Percentiles rank a stretch among this genome's conserved stretches.
phyloP scores from a whole-genome alignment of 495 filamentous ascomycete genomes.

The Podospora pseudopauciseta region DNA sequence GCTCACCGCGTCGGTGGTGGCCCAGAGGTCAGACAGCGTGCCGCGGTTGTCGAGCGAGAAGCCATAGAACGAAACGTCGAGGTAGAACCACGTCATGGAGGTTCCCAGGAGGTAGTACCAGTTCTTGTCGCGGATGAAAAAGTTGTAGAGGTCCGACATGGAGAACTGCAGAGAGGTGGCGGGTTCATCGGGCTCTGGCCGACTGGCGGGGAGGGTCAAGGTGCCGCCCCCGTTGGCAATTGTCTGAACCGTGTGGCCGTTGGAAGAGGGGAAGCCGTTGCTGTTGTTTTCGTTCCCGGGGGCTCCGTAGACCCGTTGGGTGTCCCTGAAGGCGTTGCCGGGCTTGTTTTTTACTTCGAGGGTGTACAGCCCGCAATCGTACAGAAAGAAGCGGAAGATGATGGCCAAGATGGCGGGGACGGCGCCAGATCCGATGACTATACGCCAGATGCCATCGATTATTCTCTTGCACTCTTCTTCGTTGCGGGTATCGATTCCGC shows the following conservation, averaged over 20 bases:
- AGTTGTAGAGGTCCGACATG: constrained; percentile 27
- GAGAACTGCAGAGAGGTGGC: constrained; percentile 28
- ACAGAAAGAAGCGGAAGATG: constrained; percentile 75
- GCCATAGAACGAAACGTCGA: constrained; percentile 40
- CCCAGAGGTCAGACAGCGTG: constrained; percentile 36
- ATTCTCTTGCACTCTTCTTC: constrained; percentile 59
- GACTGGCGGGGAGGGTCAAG: constrained; percentile 12
- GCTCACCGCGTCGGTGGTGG: constrained; percentile 12
- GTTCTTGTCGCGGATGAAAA: constrained; percentile 35
- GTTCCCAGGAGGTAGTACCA: constrained; percentile 39
- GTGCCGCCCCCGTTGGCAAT: background rate
- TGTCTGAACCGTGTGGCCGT: background rate
- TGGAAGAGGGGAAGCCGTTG: constrained; percentile 60
- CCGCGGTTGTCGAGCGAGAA: constrained; percentile 37
- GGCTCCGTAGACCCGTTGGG: constrained; percentile 52
- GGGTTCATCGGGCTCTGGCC: constrained; percentile 17
- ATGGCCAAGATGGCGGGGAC: constrained; percentile 67
- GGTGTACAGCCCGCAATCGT: constrained; percentile 69
- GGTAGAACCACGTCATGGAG: constrained; percentile 37
- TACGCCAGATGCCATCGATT: constrained; percentile 78
- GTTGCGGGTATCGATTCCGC: constrained; percentile 44
- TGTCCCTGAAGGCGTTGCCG: constrained; percentile 59
- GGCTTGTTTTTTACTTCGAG: constrained; percentile 68
- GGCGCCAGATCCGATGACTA: constrained; percentile 69
- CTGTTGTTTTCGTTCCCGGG: constrained; percentile 59